These are phyloP conservation scores for Hortiboletus flavorubellus DNA, from an alignment of 768 basidiomycete genomes.

Conservation along the genomic window DNA sequence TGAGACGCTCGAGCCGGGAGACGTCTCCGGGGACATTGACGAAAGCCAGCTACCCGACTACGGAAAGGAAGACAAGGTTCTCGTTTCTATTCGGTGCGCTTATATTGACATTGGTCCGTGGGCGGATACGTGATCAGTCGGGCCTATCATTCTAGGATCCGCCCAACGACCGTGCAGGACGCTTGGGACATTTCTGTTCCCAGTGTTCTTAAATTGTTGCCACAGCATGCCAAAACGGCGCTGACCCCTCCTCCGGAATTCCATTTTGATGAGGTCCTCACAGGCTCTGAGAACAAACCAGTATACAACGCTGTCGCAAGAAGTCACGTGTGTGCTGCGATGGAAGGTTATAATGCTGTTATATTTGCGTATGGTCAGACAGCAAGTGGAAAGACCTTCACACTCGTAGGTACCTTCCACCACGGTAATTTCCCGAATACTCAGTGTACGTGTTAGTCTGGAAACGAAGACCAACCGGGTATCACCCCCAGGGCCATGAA, in stretches of 20 bases:
- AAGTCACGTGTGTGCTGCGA: conserved; percentile 83
- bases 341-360: conserved; percentile 96
- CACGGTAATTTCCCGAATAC: conserved; percentile 34
- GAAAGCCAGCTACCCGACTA: conserved; percentile 50
- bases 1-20: conserved; percentile 64
- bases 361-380: conserved; percentile 96
- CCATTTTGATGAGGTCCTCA: conserved; percentile 73
- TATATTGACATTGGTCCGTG: not conserved
- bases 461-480: conserved; percentile 80
- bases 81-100: conserved; percentile 74
- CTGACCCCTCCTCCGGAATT: conserved; percentile 46
- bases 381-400: conserved; percentile 72
- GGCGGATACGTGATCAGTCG: not conserved
- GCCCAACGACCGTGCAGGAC: conserved; percentile 47
- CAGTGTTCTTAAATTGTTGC: conserved; percentile 60
- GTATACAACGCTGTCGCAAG: conserved; percentile 74
- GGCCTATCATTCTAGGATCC: conserved; percentile 44
- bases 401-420: conserved; percentile 39
- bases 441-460: conserved; percentile 41
- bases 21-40: conserved; percentile 68
- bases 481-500: conserved; percentile 93
- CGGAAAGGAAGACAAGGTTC: conserved; percentile 80
- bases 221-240: conserved; percentile 49
- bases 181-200: conserved; percentile 54
- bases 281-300: conserved; percentile 74